Evolutionary conservation across 495 filamentous ascomycete species (phyloP), one percentile per base, ranked within the genome.

Genomic region (Viridothelium virens): DNA sequence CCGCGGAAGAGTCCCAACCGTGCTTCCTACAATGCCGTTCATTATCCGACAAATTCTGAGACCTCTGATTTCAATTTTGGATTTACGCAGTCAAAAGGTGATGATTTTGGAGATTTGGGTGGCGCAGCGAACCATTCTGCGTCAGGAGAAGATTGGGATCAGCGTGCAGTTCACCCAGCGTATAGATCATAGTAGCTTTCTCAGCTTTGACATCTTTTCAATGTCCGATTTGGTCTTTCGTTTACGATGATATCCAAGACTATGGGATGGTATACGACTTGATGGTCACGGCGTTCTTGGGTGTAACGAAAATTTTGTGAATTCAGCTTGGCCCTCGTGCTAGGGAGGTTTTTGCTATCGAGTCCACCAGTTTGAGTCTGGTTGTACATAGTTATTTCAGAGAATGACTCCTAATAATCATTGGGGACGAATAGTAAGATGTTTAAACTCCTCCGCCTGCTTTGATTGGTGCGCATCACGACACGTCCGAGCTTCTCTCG

Each of bases 61-160:
- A 31, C 53, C 36, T 59, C 53, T 10, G 53, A 59, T 59, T 59
- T 59, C 31, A 59, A 59, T 18, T 59, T 59, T 36, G 53, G 53
- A 0, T 59, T 59, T 36, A 31, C 31, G 10, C 1, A 33, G 18
- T 59, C 53, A 5, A 59, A 59, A 59, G 53, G 2, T 31, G 6
- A 59, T 59, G 53, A 59, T 14, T 59, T 59, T 36, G 53, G 53
- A 36, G 53, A 59, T 7, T 14, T 31, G 10, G 14, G 31, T 36
- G 53, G 4, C 4, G 14, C 25, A 33, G 53, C 3, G n/a, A 34
- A 59, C 18, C 53, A 59, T 59, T 59, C 53, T 59, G 53, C 53
- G n/a, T 59, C 53, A 7, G 53, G 53, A 36, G 53, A 59, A 59
- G 53, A 9, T 18, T 59, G 53, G 53, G 31, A 36, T 14, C 5